Percentiles rank a stretch among this genome's conserved stretches.
Evolutionary conservation across 1,284 basidiomycete genomes (phyloP).

Genomic region (Rhodotorula sp.): DNA sequence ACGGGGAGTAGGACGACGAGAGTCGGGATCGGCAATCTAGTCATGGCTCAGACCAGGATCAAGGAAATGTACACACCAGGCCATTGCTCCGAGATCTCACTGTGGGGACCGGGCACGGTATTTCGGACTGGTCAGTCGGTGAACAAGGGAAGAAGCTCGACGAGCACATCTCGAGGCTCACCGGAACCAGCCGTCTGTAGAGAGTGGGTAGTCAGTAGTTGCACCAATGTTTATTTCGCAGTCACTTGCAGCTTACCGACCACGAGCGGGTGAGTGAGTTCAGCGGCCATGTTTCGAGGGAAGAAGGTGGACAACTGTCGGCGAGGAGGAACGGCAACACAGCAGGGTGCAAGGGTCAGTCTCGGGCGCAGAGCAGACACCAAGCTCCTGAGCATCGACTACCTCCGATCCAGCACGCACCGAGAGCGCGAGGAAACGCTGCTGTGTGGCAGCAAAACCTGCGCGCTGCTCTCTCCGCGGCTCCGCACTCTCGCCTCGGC

Average conservation of each 20-base stretch:
- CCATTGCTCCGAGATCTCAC: constrained; percentile 96
- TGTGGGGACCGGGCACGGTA: constrained; percentile 45
- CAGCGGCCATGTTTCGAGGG: constrained; percentile 18
- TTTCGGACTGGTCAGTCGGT: background rate
- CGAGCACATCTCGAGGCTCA: background rate
- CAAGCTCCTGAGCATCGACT: background rate
- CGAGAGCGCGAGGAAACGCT: background rate
- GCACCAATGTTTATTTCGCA: too few relatives aligned
- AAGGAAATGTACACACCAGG: constrained; percentile 59
- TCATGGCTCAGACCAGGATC: background rate
- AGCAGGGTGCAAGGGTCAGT: background rate
- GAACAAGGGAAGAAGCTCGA: background rate
- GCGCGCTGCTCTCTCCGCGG: too few relatives aligned
- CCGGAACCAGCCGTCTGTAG: constrained; percentile 37
- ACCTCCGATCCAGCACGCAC: background rate
- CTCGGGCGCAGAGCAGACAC: background rate
- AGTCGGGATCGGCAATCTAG: background rate
- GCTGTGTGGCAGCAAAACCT: background rate
- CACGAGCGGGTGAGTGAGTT: constrained; percentile 49
- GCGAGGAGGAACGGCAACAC: background rate
- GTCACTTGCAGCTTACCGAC: too few relatives aligned
- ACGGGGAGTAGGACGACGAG: background rate
- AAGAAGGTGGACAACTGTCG: background rate
- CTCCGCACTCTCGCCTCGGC: too few relatives aligned
- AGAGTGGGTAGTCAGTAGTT: background rate